Conservation (phyloP, 306 rosid genomes). For the Dryas drummondii region DNA sequence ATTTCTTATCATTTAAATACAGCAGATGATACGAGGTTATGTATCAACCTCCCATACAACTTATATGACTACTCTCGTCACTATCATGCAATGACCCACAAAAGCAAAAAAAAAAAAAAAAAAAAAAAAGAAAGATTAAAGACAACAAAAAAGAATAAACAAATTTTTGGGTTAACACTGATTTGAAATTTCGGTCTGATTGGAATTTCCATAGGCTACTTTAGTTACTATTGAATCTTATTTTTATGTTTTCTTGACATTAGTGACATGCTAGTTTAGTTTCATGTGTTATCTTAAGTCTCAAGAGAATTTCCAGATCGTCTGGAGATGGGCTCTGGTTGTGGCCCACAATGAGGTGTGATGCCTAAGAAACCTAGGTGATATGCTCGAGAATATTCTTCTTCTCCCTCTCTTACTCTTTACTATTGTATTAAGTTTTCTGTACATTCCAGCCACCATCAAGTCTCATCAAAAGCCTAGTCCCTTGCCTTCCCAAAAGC, state of each 20-base stretch:
- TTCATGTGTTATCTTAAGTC: too few relatives aligned
- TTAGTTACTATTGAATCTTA: background rate
- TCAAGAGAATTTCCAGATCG: too few relatives aligned
- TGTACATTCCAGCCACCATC: background rate
- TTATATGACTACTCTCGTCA: conserved; percentile 20
- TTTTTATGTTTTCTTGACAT: background rate
- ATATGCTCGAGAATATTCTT: too few relatives aligned
- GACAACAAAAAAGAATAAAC: too few relatives aligned
- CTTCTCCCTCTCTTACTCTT: too few relatives aligned
- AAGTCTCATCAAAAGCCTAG: background rate
- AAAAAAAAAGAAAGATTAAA: background rate
- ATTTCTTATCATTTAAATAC: conserved; percentile 13
- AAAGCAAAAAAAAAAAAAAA: background rate
- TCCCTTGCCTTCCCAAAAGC: background rate
- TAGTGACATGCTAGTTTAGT: background rate
- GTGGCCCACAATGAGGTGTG: too few relatives aligned
- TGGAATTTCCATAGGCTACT: background rate
- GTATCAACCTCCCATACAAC: conserved; percentile 29
- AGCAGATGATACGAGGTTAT: conserved; percentile 17
- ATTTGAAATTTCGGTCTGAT: background rate
- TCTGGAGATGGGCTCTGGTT: too few relatives aligned
- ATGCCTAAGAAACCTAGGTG: too few relatives aligned
- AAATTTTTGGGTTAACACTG: background rate
- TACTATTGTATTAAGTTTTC: background rate
- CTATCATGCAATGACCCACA: conserved; percentile 17